Evolutionary conservation across 116 monocot genomes (phyloP).

Genomic region (Cymodocea nodosa): DNA sequence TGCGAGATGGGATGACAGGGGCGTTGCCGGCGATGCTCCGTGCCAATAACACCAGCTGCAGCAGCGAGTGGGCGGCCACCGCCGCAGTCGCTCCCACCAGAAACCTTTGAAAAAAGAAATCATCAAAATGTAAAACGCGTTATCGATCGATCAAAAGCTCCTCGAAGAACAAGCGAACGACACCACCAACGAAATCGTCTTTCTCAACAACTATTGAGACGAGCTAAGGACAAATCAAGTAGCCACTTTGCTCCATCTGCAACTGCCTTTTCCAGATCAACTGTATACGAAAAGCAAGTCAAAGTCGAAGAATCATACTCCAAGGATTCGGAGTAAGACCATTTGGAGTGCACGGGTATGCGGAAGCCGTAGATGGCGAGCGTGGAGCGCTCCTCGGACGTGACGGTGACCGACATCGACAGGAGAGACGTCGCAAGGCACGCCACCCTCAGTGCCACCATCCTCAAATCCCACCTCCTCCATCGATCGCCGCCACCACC

Average conservation of each 20-base stretch:
- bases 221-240: no score
- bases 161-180: no score
- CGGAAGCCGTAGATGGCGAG: conserved; percentile 32
- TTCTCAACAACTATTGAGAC: no score
- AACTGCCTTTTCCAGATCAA: no score
- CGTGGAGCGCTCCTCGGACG: conserved; percentile 30
- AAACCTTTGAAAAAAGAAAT: conserved; percentile 17
- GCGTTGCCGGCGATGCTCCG: conserved; percentile 18
- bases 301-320: conserved; percentile 22
- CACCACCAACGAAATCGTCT: neutral
- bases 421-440: conserved; percentile 17
- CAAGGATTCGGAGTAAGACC: conserved; percentile 56
- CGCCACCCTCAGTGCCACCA: conserved; percentile 14
- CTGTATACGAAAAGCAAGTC: no score
- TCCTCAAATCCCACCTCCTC: conserved; percentile 13
- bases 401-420: conserved; percentile 27
- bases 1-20: conserved; percentile 16
- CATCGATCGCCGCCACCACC: conserved; percentile 3
- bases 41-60: conserved; percentile 20
- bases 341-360: conserved; percentile 49
- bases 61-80: conserved; percentile 30
- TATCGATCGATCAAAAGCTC: no score
- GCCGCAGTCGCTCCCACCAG: conserved; percentile 37
- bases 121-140: neutral
- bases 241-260: no score